Evolutionary conservation across 371 early-diverging fungal species (phyloP), one percentile per base, ranked within the genome.

Genomic region (Mucor irregularis): DNA sequence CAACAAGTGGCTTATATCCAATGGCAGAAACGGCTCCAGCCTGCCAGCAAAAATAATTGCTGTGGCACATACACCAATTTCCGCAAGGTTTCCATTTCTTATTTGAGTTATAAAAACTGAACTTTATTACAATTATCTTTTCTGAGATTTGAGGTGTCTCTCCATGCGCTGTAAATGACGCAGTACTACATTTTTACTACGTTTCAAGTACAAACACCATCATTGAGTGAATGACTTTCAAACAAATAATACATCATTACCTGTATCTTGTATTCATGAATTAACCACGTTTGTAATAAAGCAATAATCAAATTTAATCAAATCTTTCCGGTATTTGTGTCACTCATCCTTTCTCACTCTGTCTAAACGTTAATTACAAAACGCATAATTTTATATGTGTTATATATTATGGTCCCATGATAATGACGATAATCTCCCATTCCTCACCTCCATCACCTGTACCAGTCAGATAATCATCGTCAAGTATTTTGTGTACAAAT

Each of bases 1-100:
- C 29, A 39, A 47, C 37, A 34, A 37, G 62, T 62, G 62, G 62
- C 62, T 62, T 62, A 52, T 62, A 29, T 31, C 62, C 62, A 62
- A 62, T 62, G 39, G 62, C 62, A 62, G 56, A 62, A 62, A 62
- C 34, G 21, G 46, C 62, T 45, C 62, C 56, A 11, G 39, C 19
- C 19, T 39, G 39, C 19, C 19, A 21, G 39, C 21, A 19, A 22
- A 19, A 42, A 35, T 35, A 35, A 35, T 5, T 42, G 4, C 4
- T 21, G 42, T 42, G 42, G 25, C 25, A 42, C 42, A n/a, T n/a
- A n/a, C n/a, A 22, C 42, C 16, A 50, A 37, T 39, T 28, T 39
- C 50, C 50, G 50, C 38, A 38, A 37, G 28, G 37, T 8, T 26
- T 35, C 31, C 22, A 22, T 39, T 39, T 16, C 39, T 21, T 19